Conservation (phyloP, 257 asterid species). For the Coffea eugenioides region DNA sequence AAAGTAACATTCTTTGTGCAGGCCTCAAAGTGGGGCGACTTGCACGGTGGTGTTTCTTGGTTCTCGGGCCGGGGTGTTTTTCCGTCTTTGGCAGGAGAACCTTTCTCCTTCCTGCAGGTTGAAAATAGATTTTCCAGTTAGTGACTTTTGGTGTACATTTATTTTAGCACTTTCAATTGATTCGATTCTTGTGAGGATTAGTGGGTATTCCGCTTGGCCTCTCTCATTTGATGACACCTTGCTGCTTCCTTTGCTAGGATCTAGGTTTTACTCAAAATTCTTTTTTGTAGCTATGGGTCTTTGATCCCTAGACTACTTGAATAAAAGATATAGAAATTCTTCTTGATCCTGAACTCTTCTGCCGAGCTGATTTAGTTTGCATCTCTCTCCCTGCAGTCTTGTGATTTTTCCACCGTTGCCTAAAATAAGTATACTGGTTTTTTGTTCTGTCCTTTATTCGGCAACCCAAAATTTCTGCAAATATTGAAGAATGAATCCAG, state of each 20-base stretch:
- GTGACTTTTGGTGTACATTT: conserved; percentile 48
- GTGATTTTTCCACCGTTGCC: background rate
- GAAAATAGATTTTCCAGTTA: conserved; percentile 38
- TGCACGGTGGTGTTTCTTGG: conserved; percentile 54
- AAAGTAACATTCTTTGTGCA: conserved; percentile 69
- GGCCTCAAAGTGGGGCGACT: conserved; percentile 56
- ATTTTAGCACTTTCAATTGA: conserved; percentile 26
- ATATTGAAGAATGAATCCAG: background rate
- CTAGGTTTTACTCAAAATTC: conserved; percentile 25
- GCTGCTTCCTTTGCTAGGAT: conserved; percentile 51
- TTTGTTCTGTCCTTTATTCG: background rate
- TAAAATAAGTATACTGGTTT: background rate
- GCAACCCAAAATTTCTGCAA: background rate
- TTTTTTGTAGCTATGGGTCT: conserved; percentile 44
- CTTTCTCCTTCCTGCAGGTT: conserved; percentile 40
- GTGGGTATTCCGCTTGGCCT: conserved; percentile 32
- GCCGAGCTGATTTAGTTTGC: background rate
- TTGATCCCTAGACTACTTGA: conserved; percentile 38
- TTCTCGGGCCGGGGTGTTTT: conserved; percentile 54
- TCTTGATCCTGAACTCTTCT: background rate
- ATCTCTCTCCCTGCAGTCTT: background rate
- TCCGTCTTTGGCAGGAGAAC: conserved; percentile 61
- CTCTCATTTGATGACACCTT: conserved; percentile 33
- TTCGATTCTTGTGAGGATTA: conserved; percentile 42
- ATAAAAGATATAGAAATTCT: conserved; percentile 29